These are phyloP conservation scores for Excoecaria agallocha DNA, from an alignment of 345 rosid species.

Conservation along the genomic window DNA sequence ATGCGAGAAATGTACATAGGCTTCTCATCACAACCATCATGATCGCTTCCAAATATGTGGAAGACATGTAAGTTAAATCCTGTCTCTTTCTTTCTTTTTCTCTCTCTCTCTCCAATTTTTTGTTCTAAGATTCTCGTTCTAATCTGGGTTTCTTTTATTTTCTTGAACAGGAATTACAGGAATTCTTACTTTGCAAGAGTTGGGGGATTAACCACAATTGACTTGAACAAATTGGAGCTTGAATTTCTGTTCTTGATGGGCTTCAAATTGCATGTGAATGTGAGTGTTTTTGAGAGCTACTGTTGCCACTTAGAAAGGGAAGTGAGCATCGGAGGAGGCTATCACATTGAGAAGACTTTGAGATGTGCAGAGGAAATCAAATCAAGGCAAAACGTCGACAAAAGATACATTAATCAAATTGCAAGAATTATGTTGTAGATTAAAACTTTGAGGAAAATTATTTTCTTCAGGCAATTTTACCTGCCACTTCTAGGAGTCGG, in stretches of 20 bases:
- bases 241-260: constrained; percentile 87
- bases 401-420: constrained; percentile 43
- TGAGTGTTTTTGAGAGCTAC: constrained; percentile 87
- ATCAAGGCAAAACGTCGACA: constrained; percentile 46
- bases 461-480: constrained; percentile 3
- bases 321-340: constrained; percentile 84
- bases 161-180: constrained; percentile 62
- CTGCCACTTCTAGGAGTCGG: too few relatives aligned
- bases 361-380: constrained; percentile 87
- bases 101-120: neutral
- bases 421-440: constrained; percentile 59
- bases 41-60: constrained; percentile 89
- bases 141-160: neutral
- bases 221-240: constrained; percentile 68
- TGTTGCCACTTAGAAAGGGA: constrained; percentile 87
- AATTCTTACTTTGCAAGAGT: constrained; percentile 80
- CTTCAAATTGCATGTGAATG: constrained; percentile 81
- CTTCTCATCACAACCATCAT: constrained; percentile 81
- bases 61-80: constrained; percentile 69
- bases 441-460: too few relatives aligned
- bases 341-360: constrained; percentile 74
- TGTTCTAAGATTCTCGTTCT: neutral
- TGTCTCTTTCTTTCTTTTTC: neutral
- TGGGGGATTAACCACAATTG: constrained; percentile 68
- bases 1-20: constrained; percentile 66